These are phyloP conservation scores for Acacia acuminata DNA, from an alignment of 306 rosid genomes.

Conservation along the genomic window DNA sequence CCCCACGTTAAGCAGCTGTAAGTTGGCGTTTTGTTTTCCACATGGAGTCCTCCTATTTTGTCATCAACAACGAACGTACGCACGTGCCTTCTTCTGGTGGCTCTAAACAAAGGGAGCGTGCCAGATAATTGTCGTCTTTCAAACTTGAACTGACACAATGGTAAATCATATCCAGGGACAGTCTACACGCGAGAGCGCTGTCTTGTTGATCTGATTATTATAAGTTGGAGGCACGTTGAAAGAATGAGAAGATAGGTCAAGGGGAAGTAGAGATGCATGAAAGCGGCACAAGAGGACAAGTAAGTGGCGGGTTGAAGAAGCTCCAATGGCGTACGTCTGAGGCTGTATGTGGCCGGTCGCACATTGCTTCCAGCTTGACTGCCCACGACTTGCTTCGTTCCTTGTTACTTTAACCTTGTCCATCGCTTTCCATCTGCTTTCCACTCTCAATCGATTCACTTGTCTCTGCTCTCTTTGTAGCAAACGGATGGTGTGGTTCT, in stretches of 20 bases:
- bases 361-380: background rate
- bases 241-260: background rate
- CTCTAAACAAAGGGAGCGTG: no score
- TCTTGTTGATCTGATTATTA: no score
- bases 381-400: no score
- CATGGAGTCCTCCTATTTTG: background rate
- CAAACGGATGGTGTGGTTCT: no score
- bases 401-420: no score
- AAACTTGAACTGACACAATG: background rate
- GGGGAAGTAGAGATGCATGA: background rate
- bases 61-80: background rate
- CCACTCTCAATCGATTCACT: no score
- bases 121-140: no score
- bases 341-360: background rate
- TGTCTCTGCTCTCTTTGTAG: no score
- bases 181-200: background rate
- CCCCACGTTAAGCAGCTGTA: no score
- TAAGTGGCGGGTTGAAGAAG: background rate
- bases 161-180: no score
- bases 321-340: background rate
- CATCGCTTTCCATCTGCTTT: no score
- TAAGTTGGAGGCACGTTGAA: background rate
- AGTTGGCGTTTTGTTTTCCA: background rate
- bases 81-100: no score
- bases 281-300: background rate